Percentiles rank a stretch among this genome's conserved stretches.
phyloP scores from a whole-genome alignment of 352 stramenopile genomes.

The Blastocystis sp. region DNA sequence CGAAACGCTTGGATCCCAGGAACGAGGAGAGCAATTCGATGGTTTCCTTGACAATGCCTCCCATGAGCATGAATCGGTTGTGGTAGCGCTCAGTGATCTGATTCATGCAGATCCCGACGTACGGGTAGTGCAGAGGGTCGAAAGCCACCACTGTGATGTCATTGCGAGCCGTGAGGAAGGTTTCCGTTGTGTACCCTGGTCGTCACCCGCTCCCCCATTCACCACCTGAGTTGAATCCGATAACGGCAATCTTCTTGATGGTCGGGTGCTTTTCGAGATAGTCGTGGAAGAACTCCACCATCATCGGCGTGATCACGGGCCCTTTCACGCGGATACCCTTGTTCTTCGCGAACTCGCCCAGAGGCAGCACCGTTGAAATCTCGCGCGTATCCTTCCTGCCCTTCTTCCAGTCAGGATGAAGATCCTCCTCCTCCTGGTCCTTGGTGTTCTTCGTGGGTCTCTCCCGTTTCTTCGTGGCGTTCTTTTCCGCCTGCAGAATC shows the following conservation, averaged over 20 bases:
- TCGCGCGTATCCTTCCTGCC: conserved; percentile 30
- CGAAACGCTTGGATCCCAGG: conserved; percentile 57
- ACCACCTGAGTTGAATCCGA: conserved; percentile 64
- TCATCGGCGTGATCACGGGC: conserved; percentile 59
- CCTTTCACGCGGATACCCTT: conserved; percentile 21
- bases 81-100: conserved; percentile 44
- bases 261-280: conserved; percentile 50
- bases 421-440: conserved; percentile 1
- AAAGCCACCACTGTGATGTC: conserved; percentile 65
- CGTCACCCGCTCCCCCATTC: neutral
- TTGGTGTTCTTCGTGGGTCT: neutral
- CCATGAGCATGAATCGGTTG: conserved; percentile 48
- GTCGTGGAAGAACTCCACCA: conserved; percentile 68
- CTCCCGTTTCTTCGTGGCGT: neutral
- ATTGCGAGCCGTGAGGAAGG: conserved; percentile 54
- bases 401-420: conserved; percentile 36
- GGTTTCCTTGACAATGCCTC: conserved; percentile 22
- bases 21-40: conserved; percentile 43
- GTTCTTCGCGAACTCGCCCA: neutral
- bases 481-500: conserved; percentile 4
- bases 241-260: conserved; percentile 67
- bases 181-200: conserved; percentile 66
- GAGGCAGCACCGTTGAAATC: conserved; percentile 59
- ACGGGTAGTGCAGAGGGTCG: conserved; percentile 43
- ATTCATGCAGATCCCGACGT: conserved; percentile 7